Base-by-base conservation (phyloP, 768 basidiomycete genomes). In the Neoboletus subvelutipes region DNA sequence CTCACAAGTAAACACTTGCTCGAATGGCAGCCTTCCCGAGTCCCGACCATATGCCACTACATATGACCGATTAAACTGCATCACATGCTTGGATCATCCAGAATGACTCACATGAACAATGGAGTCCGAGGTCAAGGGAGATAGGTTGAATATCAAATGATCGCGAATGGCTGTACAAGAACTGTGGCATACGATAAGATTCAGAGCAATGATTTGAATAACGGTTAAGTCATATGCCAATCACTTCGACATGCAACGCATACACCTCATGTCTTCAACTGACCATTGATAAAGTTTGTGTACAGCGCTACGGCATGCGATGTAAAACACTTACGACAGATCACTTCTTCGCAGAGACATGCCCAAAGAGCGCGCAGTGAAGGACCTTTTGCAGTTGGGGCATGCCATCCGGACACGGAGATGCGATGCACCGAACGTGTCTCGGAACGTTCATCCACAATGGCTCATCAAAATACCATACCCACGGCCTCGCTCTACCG, bases 391-490 rank as follows among this genome's bases (percentile, higher is more conserved):
- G 18, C 37, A n/a, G 39, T n/a, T 36, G 34, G 34, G 34, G 39
- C 39, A 41, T 20, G 20, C 11, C n/a, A n/a, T 41, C 36, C 17
- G 7, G 34, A 17, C 17, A 17, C 36, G 7, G 17, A 36, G n/a
- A 20, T 41, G n/a, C n/a, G n/a, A n/a, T 41, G 40, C 10, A n/a
- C 40, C 10, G 10, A 41, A 41, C 17, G 5, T 59, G 58, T 42
- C 58, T 59, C 11, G 56, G 58, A 18, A 59, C 26, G 22, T 47
- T 59, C 50, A 59, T 59, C 56, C 56, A 51, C 12, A 22, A 56
- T 20, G 58, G n/a, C 15, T 9, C 49, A 29, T 9, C 49, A 36
- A 22, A 24, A 20, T 56, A 59, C 40, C 57, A 45, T 29, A 18
- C 36, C 57, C 57, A 59, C 28, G 57, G 58, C 10, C 57, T 52